phyloP scores from a whole-genome alignment of 108 stramenopile genomes.

The Stephanodiscus triporus region DNA sequence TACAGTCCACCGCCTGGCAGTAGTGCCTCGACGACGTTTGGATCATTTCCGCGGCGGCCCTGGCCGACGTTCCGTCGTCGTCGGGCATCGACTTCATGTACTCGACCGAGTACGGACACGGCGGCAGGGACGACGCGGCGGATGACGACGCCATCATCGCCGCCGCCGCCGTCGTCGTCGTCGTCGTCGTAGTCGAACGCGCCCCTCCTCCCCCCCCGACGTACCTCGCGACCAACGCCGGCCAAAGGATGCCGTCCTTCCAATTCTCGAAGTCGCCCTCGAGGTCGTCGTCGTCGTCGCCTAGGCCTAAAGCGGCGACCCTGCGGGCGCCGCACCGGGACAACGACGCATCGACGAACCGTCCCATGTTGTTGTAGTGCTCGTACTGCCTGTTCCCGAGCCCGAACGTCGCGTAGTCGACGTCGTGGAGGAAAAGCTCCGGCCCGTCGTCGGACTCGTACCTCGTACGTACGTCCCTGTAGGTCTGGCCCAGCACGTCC shows the following conservation, averaged over 20 bases:
- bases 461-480: no score
- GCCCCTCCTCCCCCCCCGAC: slow-evolving; percentile 27
- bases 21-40: slow-evolving; percentile 81
- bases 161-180: slow-evolving; percentile 10
- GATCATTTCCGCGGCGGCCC: slow-evolving; percentile 39
- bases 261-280: slow-evolving; percentile 98
- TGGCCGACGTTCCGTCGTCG: not conserved
- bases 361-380: slow-evolving; percentile 96
- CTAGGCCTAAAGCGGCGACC: slow-evolving; percentile 77
- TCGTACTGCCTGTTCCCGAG: slow-evolving; percentile 98
- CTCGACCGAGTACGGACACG: slow-evolving; percentile 65
- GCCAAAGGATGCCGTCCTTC: slow-evolving; percentile 88
- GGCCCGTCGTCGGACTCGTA: no score
- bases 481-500: no score
- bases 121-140: slow-evolving; percentile 42
- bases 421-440: slow-evolving; percentile 27
- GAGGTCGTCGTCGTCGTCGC: slow-evolving; percentile 95
- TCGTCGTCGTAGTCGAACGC: not conserved
- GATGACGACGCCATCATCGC: no score
- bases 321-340: slow-evolving; percentile 79
- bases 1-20: slow-evolving; percentile 76
- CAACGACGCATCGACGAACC: slow-evolving; percentile 77
- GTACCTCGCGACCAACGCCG: slow-evolving; percentile 58
- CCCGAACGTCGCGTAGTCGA: slow-evolving; percentile 95
- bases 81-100: slow-evolving; percentile 28